Conservation (phyloP, 306 rosid species). For the Prunus fruticosa region DNA sequence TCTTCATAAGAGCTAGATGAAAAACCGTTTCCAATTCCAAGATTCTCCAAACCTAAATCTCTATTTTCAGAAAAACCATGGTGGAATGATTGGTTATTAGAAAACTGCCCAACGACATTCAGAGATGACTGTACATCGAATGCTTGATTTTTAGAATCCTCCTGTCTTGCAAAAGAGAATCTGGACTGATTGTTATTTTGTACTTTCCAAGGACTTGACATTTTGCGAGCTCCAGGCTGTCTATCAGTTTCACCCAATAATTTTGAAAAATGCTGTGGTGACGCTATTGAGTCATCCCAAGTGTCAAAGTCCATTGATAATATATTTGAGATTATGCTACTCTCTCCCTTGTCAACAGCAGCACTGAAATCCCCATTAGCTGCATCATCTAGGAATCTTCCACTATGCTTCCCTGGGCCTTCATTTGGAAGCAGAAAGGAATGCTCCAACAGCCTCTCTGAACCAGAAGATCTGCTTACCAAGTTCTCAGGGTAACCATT, state of each 20-base stretch:
- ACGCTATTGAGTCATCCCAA: conserved; percentile 67
- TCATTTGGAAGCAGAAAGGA: conserved; percentile 45
- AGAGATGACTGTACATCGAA: conserved; percentile 50
- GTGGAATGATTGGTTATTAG: conserved; percentile 40
- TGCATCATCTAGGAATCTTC: conserved; percentile 44
- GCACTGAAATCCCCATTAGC: conserved; percentile 37
- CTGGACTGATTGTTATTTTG: conserved; percentile 77
- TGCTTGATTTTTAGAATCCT: conserved; percentile 50
- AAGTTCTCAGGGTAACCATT: conserved; percentile 54
- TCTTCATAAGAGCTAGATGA: conserved; percentile 44
- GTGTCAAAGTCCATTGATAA: conserved; percentile 71
- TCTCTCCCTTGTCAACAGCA: conserved; percentile 72
- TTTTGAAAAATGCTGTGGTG: conserved; percentile 60
- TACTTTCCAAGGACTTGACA: conserved; percentile 65
- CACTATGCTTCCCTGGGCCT: conserved; percentile 36
- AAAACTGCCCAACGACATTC: conserved; percentile 39
- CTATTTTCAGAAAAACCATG: conserved; percentile 52
- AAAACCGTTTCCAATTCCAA: conserved; percentile 53
- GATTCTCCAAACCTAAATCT: conserved; percentile 43
- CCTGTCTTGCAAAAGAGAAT: conserved; percentile 89
- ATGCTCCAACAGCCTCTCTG: conserved; percentile 31
- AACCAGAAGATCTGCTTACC: conserved; percentile 41
- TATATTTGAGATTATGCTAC: conserved; percentile 87
- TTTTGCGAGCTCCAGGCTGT: conserved; percentile 40
- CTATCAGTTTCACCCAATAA: conserved; percentile 56